A percentile compares a stretch with the other conserved stretches of the same genome.
These are phyloP conservation scores for Aegilops tauschii DNA, from an alignment of 176 grass and related monocot genomes.

Conservation along the genomic window DNA sequence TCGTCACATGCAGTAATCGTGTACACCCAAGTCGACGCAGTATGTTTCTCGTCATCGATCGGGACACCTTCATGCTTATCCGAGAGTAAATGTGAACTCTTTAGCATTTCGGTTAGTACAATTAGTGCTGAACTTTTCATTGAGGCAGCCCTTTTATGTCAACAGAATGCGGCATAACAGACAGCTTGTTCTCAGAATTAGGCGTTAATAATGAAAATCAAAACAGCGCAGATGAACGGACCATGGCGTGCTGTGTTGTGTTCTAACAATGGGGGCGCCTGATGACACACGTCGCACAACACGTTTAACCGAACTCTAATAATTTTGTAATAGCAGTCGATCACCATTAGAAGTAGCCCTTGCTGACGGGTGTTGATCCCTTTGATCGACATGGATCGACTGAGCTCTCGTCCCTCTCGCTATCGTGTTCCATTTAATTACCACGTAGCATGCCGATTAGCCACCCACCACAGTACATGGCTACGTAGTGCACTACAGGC, in stretches of 20 bases:
- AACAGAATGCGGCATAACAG: too few relatives aligned
- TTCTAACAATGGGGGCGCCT: neutral
- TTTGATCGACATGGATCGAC: neutral
- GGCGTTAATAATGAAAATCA: neutral
- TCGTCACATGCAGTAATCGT: too few relatives aligned
- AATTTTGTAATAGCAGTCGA: neutral
- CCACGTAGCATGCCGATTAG: slow-evolving; percentile 14
- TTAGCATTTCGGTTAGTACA: too few relatives aligned
- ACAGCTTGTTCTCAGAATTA: neutral
- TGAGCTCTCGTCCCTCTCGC: slow-evolving; percentile 1
- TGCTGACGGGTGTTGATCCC: too few relatives aligned
- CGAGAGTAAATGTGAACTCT: too few relatives aligned
- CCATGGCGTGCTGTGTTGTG: neutral
- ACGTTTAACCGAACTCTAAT: neutral
- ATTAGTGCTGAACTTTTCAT: too few relatives aligned
- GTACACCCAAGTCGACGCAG: too few relatives aligned
- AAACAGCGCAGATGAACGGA: neutral
- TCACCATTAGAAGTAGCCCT: neutral
- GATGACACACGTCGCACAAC: slow-evolving; percentile 5
- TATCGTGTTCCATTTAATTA: slow-evolving; percentile 3
- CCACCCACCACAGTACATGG: neutral
- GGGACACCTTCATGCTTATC: too few relatives aligned
- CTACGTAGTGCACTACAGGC: neutral
- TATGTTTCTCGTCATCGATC: too few relatives aligned
- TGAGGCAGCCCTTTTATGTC: too few relatives aligned